phyloP scores from a whole-genome alignment of 805 yeast species.

The Nakazawaea populi region DNA sequence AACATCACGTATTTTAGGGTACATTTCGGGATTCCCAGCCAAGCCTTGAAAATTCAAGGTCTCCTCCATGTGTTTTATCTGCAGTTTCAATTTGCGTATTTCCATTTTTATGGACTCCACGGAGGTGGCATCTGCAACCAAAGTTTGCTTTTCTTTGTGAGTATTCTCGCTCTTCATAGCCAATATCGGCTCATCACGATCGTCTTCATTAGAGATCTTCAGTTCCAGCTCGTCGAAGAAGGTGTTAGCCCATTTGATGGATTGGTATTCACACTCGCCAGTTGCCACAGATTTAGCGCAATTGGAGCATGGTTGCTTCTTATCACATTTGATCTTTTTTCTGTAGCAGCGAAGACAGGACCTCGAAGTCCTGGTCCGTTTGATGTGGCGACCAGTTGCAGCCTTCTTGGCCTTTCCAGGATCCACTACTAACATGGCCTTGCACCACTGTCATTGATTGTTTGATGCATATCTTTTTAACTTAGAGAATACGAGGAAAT shows the following conservation, averaged over 20 bases:
- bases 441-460: too few species aligned
- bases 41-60: too few species aligned
- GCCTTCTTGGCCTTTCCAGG: background rate
- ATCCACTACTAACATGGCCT: background rate
- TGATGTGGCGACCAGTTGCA: background rate
- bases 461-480: too few species aligned
- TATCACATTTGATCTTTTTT: conserved; percentile 5
- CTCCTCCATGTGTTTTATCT: too few species aligned
- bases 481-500: too few species aligned
- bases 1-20: conserved; percentile 16
- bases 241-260: conserved; percentile 1
- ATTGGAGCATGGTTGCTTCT: conserved; percentile 1
- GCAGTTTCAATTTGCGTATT: too few species aligned
- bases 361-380: background rate
- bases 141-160: too few species aligned
- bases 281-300: background rate
- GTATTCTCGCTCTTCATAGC: too few species aligned
- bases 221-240: background rate
- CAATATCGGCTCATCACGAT: too few species aligned
- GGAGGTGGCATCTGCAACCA: too few species aligned
- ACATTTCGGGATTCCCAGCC: background rate
- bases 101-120: too few species aligned
- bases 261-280: background rate
- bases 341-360: background rate
- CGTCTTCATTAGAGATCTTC: too few species aligned